Evolutionary conservation across 163 green algal genomes (phyloP), one percentile per base, ranked within the genome.

Genomic region (Chlamydomonas reinhardtii): DNA sequence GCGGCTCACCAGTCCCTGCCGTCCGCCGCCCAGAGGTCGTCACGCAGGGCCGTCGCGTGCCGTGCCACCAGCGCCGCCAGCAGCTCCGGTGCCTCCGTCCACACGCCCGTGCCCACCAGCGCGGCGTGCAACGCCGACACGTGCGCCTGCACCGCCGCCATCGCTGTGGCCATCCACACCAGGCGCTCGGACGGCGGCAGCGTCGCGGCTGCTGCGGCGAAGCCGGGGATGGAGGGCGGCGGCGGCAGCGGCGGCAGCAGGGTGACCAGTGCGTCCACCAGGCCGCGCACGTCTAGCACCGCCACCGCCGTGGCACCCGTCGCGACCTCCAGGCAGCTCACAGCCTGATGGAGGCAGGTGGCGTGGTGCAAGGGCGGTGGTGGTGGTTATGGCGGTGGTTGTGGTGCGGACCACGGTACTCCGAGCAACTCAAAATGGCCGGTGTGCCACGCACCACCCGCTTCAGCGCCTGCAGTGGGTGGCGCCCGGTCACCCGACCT

Each of bases 191-290:
- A 65, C 73, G 52, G 71, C n/a, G 66, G 66, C 69, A 35, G 69
- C n/a, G 66, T 35, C 66, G 66, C 66, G 34, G 34, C 69, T 6
- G 69, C 34, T 1, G 34, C 19, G 35, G 69, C 48, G 29, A 52
- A 20, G n/a, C 52, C 52, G 19, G 74, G 11, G 19, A 29, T 19
- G 19, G n/a, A 48, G 31, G 74, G 74, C 52, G 15, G 52, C 74
- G 74, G n/a, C 52, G 48, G 74, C 74, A 81, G 74, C 52, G 74
- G 74, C 52, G 74, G 74, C 74, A 81, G 74, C 74, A 81, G 54
- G 32, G 74, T 27, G n/a, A 56, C 3, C 14, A 81, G 31, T 22
- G 52, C 48, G 27, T 70, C 74, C 31, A 70, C 14, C 17, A 81
- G 54, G n/a, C 68, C 52, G 16, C 74, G 74, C 54, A 81, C 31